Evolutionary conservation across 345 rosid species (phyloP).

Genomic region (Angophora floribunda): DNA sequence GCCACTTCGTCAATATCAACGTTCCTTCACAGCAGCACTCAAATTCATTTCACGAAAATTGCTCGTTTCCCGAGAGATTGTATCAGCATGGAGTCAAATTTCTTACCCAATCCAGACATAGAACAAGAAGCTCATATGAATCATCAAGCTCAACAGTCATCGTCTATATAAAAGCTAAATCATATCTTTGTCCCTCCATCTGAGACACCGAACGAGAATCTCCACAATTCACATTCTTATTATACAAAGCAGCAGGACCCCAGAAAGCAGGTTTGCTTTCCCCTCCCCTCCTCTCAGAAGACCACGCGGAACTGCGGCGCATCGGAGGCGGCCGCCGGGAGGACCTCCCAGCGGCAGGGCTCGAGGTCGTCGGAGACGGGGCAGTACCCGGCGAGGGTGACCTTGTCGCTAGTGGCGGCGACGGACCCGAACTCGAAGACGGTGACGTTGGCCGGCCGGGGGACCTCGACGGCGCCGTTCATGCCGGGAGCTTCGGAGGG

Average conservation of each 20-base stretch:
- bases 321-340: constrained; percentile 56
- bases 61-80: neutral
- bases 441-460: constrained; percentile 56
- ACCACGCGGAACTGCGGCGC: constrained; percentile 94
- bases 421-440: constrained; percentile 92
- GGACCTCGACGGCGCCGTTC: constrained; percentile 89
- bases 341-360: constrained; percentile 90
- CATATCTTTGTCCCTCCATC: neutral
- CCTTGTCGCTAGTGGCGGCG: constrained; percentile 59
- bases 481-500: constrained; percentile 32
- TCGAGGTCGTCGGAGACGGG: constrained; percentile 92
- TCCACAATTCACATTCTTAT: neutral
- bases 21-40: neutral
- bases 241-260: neutral
- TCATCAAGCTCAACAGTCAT: neutral
- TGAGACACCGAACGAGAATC: neutral
- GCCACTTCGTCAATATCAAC: neutral
- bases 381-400: constrained; percentile 86
- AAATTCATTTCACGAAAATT: neutral
- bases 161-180: neutral
- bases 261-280: neutral
- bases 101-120: neutral
- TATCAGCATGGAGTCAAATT: neutral
- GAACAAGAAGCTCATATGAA: neutral
- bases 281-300: constrained; percentile 26